Percentiles rank a stretch among this genome's conserved stretches.
phyloP scores from a whole-genome alignment of 148 eudicot species.

The Talinum fruticosum region DNA sequence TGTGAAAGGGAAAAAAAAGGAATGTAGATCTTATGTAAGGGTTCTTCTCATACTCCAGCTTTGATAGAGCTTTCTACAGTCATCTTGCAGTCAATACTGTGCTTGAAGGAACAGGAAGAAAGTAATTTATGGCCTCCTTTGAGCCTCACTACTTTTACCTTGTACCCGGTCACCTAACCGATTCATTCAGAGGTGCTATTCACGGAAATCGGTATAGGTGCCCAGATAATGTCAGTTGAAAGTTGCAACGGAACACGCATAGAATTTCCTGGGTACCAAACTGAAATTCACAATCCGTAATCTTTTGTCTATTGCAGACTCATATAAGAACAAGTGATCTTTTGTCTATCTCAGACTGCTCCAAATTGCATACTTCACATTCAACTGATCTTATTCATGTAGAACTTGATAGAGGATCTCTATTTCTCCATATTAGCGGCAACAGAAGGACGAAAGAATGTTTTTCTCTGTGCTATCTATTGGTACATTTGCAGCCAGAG shows the following conservation, averaged over 20 bases:
- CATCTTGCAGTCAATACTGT: no score
- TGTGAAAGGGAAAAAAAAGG: background rate
- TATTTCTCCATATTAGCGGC: background rate
- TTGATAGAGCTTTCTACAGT: background rate
- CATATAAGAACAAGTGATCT: background rate
- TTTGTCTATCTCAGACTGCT: background rate
- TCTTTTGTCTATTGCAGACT: background rate
- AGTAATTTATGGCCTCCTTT: background rate
- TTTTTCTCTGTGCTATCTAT: background rate
- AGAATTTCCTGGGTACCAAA: background rate
- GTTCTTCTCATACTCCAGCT: background rate
- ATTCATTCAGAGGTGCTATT: no score
- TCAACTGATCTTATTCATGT: background rate
- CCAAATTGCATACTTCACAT: background rate
- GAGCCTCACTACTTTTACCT: background rate
- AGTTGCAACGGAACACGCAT: background rate
- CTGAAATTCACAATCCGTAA: background rate
- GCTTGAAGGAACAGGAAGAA: no score
- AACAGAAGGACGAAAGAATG: background rate
- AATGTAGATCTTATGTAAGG: background rate
- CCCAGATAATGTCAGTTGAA: background rate
- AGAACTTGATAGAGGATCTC: background rate
- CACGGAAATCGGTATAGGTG: background rate
- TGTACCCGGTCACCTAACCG: background rate
- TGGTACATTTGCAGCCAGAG: background rate